Conservation (phyloP, 352 stramenopile species). For the Pythium guiyangense region DNA sequence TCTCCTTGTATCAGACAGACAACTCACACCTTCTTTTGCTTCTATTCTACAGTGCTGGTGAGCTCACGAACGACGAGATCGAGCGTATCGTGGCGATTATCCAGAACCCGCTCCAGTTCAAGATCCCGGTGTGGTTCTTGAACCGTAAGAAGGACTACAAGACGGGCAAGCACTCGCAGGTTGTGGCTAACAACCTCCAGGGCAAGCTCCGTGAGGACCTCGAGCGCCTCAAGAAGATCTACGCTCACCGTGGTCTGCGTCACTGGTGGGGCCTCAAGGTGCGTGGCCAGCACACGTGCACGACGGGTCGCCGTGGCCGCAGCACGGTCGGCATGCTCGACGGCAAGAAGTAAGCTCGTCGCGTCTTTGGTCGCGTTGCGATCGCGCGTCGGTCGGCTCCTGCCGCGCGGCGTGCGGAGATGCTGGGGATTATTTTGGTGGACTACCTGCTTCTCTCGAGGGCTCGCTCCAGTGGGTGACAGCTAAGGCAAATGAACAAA, state of each 20-base stretch:
- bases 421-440: conserved; percentile 56
- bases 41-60: conserved; percentile 95
- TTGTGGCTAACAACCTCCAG: conserved; percentile 98
- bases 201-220: conserved; percentile 99
- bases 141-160: conserved; percentile 99
- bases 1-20: too few species aligned
- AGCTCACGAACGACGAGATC: conserved; percentile 99
- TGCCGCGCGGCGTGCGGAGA: conserved; percentile 10
- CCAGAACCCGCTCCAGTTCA: conserved; percentile 99
- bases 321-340: conserved; percentile 80
- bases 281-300: conserved; percentile 99
- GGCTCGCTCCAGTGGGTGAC: conserved; percentile 11
- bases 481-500: conserved; percentile 19
- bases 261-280: conserved; percentile 99
- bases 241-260: conserved; percentile 98
- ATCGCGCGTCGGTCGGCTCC: conserved; percentile 1
- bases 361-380: conserved; percentile 16
- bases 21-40: too few species aligned
- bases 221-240: conserved; percentile 99
- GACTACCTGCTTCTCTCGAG: conserved; percentile 13
- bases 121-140: conserved; percentile 99
- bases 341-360: conserved; percentile 65
- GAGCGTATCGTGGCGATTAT: conserved; percentile 99
- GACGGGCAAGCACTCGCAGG: conserved; percentile 98
- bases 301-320: conserved; percentile 93